Base-by-base conservation (phyloP, 179 eudicot genomes). In the Camellia oleifera region DNA sequence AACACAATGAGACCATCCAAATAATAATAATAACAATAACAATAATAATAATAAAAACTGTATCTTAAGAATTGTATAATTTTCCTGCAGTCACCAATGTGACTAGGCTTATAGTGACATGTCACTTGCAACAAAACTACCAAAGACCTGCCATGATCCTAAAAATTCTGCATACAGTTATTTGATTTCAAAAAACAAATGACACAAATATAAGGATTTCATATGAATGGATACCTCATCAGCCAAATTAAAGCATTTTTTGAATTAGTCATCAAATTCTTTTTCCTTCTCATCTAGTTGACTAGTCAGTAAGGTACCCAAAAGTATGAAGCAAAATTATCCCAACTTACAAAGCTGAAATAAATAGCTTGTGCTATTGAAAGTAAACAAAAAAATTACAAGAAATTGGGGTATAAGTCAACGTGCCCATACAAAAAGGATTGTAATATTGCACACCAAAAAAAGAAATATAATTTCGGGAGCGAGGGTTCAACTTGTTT, bases 261-360 rank as follows among this genome's bases (percentile, higher is more conserved):
- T 87, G 86, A 90, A 92, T 81, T 89, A 91, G 46, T 86, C 85
- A 70, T 92, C 97, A 81, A 94, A 91, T 72, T 89, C 92, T 58
- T 83, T 85, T 83, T 87, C 82, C 90, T 92, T 96, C 87, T 88
- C 88, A 76, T 79, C 69, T 52, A 94, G 88, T 74, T 78, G 85
- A 81, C 74, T 78, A 58, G 85, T 85, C 88, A 96, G 84, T 69
- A 86, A 81, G 58, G 89, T 84, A 79, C 98, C 99, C 94, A 85
- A 20, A 86, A 81, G 42, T 67, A 75, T 5, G 76, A 48, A 74
- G 53, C 23, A 69, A 64, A 71, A 32, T 17, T 13, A 61, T n/a
- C 11, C 1, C 79, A 32, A 77, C 44, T 65, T 60, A 44, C 69
- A 48, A 77, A 77, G 61, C 20, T 45, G 50, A 65, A 75, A 56